A percentile compares a stretch with the other conserved stretches of the same genome.
Evolutionary conservation across 2,329 filamentous ascomycete genomes (phyloP).

Genomic region (Periconia macrospinosa): DNA sequence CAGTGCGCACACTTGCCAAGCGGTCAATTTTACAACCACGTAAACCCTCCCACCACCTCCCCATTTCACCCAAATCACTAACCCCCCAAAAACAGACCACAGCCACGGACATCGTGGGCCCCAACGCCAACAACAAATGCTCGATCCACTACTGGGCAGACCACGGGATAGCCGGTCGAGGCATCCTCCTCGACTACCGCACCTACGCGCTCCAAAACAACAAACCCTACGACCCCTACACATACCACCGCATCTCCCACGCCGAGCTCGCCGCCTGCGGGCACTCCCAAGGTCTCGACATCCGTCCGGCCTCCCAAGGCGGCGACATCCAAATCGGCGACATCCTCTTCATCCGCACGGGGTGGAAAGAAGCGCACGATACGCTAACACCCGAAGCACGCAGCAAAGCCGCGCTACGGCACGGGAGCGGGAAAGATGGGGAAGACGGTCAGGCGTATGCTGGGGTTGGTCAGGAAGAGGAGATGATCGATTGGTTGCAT

Average conservation of each 20-base stretch:
- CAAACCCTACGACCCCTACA: conserved; percentile 46
- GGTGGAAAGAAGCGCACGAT: conserved; percentile 63
- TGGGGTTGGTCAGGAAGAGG: conserved; percentile 57
- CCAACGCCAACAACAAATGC: conserved; percentile 46
- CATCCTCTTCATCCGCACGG: conserved; percentile 66
- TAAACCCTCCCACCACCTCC: conserved; percentile 9
- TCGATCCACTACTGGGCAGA: conserved; percentile 51
- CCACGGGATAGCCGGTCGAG: conserved; percentile 50
- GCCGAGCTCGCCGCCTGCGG: conserved; percentile 61
- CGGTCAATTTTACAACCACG: conserved; percentile 47
- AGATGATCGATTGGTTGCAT: conserved; percentile 67
- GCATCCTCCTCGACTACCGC: conserved; percentile 49
- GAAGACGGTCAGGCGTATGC: conserved; percentile 49
- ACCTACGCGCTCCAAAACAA: conserved; percentile 46
- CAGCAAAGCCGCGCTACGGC: conserved; percentile 43
- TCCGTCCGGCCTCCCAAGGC: conserved; percentile 57
- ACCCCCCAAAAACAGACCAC: conserved; percentile 33
- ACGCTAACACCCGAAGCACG: conserved; percentile 41
- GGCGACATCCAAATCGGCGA: conserved; percentile 63
- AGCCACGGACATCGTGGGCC: conserved; percentile 45
- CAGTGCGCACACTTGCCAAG: conserved; percentile 44
- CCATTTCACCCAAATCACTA: not conserved
- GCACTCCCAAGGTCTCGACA: conserved; percentile 62
- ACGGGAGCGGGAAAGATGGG: conserved; percentile 49
- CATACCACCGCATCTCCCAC: conserved; percentile 47